phyloP scores from a whole-genome alignment of 768 basidiomycete genomes.

The Leccinum disarticulatum region DNA sequence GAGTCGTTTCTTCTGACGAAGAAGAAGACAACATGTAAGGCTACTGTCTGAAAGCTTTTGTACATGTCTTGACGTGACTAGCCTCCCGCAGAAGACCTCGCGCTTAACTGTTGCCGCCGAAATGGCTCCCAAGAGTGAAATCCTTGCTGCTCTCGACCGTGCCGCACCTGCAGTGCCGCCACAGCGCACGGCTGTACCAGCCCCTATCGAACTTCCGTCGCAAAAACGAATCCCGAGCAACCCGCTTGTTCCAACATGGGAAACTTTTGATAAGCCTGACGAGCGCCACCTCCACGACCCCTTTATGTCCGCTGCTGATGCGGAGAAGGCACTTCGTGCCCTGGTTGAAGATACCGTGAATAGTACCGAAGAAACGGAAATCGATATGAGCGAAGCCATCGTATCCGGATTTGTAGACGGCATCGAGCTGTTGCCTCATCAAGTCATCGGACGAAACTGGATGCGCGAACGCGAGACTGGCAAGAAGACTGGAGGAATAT shows the following conservation, averaged over 20 bases:
- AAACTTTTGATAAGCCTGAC: slow-evolving; percentile 32
- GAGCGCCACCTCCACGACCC: slow-evolving; percentile 30
- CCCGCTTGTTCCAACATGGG: slow-evolving; percentile 21
- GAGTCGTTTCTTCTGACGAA: slow-evolving; percentile 35
- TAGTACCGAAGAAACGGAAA: slow-evolving; percentile 42
- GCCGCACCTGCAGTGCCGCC: slow-evolving; percentile 14
- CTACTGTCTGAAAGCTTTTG: not conserved
- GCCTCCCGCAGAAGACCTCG: slow-evolving; percentile 4
- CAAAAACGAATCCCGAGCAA: slow-evolving; percentile 20
- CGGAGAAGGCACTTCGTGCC: slow-evolving; percentile 77
- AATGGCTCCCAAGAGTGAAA: slow-evolving; percentile 12
- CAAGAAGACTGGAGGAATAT: slow-evolving; percentile 81
- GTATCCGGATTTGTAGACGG: slow-evolving; percentile 78
- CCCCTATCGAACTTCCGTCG: slow-evolving; percentile 31
- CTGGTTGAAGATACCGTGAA: slow-evolving; percentile 68
- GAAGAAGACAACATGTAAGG: slow-evolving; percentile 23
- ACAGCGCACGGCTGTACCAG: slow-evolving; percentile 29
- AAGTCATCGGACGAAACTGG: slow-evolving; percentile 83
- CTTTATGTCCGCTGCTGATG: slow-evolving; percentile 49
- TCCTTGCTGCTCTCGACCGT: slow-evolving; percentile 27
- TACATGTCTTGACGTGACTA: slow-evolving; percentile 9
- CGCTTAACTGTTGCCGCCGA: not conserved
- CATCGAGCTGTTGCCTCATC: slow-evolving; percentile 79
- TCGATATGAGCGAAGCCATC: slow-evolving; percentile 64
- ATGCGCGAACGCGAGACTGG: slow-evolving; percentile 81